Conservation (phyloP, 345 rosid genomes). For the Dipteronia sinensis region DNA sequence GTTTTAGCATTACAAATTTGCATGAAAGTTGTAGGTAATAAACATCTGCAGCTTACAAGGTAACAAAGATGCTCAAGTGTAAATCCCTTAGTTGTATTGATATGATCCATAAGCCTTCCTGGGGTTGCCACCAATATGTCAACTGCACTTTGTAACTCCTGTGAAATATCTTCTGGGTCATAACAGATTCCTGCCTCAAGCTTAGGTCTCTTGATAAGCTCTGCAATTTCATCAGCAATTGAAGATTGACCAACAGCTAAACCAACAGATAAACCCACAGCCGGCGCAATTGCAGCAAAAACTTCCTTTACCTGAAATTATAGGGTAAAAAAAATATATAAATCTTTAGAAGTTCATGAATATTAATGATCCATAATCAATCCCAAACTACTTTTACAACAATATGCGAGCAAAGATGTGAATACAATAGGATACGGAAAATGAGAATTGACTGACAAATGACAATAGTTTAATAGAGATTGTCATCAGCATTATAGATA, state of each 20-base stretch:
- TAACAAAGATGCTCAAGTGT: slow-evolving; percentile 91
- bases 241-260: slow-evolving; percentile 96
- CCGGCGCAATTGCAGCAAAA: slow-evolving; percentile 87
- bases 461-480: not conserved
- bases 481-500: not conserved
- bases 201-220: slow-evolving; percentile 70
- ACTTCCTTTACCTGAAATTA: slow-evolving; percentile 79
- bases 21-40: slow-evolving; percentile 5
- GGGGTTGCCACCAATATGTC: slow-evolving; percentile 97
- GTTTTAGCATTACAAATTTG: slow-evolving; percentile 2
- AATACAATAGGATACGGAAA: not conserved
- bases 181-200: slow-evolving; percentile 86
- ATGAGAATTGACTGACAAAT: not conserved
- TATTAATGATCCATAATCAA: not conserved
- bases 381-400: not conserved
- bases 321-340: slow-evolving; percentile 12
- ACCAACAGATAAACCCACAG: slow-evolving; percentile 92
- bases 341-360: not conserved
- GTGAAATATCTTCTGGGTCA: slow-evolving; percentile 63
- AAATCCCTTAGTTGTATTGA: slow-evolving; percentile 80
- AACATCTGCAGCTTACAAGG: slow-evolving; percentile 58
- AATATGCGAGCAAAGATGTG: not conserved
- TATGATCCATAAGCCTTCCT: slow-evolving; percentile 98
- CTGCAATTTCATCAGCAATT: slow-evolving; percentile 77
- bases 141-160: slow-evolving; percentile 64